These are phyloP conservation scores for Solanum paucissectum DNA, from an alignment of 257 asterid species.

Conservation along the genomic window DNA sequence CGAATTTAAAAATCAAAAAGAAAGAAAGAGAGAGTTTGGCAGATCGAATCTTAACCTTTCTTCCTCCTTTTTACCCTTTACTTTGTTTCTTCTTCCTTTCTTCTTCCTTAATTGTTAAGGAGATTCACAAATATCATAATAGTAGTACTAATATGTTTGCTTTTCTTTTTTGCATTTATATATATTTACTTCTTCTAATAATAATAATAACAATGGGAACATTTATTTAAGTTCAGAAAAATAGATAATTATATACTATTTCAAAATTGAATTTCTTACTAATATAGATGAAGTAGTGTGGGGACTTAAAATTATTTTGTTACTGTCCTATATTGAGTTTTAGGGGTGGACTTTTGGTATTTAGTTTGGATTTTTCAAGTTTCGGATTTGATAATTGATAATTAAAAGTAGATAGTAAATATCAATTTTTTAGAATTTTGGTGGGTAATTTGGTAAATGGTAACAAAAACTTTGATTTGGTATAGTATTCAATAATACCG, in stretches of 20 bases:
- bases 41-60: slow-evolving; percentile 33
- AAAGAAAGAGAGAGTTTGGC: slow-evolving; percentile 14
- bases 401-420: neutral
- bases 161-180: neutral
- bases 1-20: slow-evolving; percentile 1
- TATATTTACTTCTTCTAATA: neutral
- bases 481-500: neutral
- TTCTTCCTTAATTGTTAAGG: slow-evolving; percentile 26
- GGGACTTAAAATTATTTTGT: neutral
- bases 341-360: neutral
- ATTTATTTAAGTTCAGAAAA: neutral
- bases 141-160: neutral
- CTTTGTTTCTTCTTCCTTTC: slow-evolving; percentile 35
- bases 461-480: too few relatives aligned
- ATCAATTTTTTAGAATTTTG: too few relatives aligned
- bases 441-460: neutral
- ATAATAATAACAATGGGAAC: too few relatives aligned
- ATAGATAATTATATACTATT: neutral
- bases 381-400: too few relatives aligned
- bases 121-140: neutral
- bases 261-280: neutral
- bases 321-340: neutral
- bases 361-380: too few relatives aligned
- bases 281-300: neutral
- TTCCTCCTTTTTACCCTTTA: slow-evolving; percentile 25